Evolutionary conservation across 2,329 filamentous ascomycete species (phyloP), one percentile per base, ranked within the genome.

Genomic region (Trichoderma koningiopsis): DNA sequence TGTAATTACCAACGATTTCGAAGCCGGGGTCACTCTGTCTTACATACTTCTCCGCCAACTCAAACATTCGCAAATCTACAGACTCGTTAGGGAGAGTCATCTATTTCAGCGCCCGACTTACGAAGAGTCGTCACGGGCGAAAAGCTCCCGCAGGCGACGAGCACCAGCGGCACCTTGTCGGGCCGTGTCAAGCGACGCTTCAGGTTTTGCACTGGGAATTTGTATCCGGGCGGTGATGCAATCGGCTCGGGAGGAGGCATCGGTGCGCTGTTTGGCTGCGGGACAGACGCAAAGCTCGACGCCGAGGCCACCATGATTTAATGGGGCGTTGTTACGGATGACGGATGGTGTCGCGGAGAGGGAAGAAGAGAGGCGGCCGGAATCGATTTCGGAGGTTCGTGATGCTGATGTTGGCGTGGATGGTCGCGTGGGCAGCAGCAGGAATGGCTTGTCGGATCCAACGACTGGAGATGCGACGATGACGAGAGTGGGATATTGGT

Each of bases 1-100:
- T 83, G 78, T 95, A 97, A 67, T 92, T 92, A 71, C 92, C 93
- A 43, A 96, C 86, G 24, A 97, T 87, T 79, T 96, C 93, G 76
- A 91, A 97, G 67, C 92, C 83, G 24, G 71, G 72, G 5, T 53
- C 65, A 33, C 24, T 56, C 77, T 89, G 90, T 78, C 90, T 88
- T 73, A 89, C 89, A 78, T 89, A 93, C 80, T 94, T 91, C 74
- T 89, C 88, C 2, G 91, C 91, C 88, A 95, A 92, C 76, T 92
- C 91, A 77, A 94, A 94, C 90, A 94, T 94, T 77, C 91, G 89
- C 71, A 94, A 82, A 77, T 94, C 63, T 67, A 52, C 55, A n/a
- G 40, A 49, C 29, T 37, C 55, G 63, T 59, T 52, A 59, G 55
- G 10, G n/a, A 33, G 55, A 53, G 43, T 24, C 63, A 37, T 52